Evolutionary conservation across 345 rosid species (phyloP), one percentile per base, ranked within the genome.

Genomic region (Salix suchowensis): DNA sequence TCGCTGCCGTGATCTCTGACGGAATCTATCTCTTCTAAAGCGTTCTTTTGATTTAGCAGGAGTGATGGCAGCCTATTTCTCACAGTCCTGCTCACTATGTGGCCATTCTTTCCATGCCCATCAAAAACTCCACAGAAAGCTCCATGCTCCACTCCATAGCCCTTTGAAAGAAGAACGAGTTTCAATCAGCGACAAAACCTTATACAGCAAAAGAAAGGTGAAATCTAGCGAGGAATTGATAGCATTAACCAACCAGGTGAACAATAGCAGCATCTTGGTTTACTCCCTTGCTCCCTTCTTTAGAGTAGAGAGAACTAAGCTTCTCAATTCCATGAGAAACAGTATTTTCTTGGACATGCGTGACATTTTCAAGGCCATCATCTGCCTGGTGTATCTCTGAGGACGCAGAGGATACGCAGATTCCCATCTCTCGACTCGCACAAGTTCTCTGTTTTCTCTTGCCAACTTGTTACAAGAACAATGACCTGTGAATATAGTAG

Each of bases 21-120:
- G 13, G 34, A 21, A n/a, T 36, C 65, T 1, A 34, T 67, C 34
- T 65, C 80, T 40, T 82, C 71, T 12, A 84, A 70, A 32, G 86
- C 81, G 68, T 81, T 87, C 85, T 73, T 91, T 16, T 87, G 91
- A 80, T 72, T 76, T 21, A 92, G 81, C 58, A 94, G 24, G 24
- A 89, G 85, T 2, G 88, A 78, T 46, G 97, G 90, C 83, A 91
- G 82, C 32, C 84, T 84, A 46, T 90, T 86, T 69, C 91, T 88
- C 34, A 90, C 97, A 46, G 79, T 80, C 80, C 86, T 90, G 88
- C 97, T 91, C 71, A 91, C 88, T 0, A 80, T 21, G 16, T 91
- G 92, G 71, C 98, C 98, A 61, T 81, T 89, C 73, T 82, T 85
- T 83, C 98, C 98, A 82, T 94, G 97, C 21, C 98, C 98, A 76